Evolutionary conservation across 495 filamentous ascomycete genomes (phyloP).

Genomic region (Neurospora tetraspora): DNA sequence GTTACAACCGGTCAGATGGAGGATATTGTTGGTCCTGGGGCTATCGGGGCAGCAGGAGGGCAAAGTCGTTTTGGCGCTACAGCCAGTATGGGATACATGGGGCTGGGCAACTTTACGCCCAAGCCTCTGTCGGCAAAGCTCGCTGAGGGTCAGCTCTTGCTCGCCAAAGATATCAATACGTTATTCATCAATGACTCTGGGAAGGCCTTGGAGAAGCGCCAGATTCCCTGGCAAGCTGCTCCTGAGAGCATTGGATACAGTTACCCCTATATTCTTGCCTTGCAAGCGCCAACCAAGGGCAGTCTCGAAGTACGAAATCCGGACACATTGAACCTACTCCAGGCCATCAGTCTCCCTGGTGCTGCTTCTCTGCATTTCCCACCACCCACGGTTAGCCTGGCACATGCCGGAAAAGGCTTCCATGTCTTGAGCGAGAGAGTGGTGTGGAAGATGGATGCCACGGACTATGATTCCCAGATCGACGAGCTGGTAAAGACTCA

Average conservation of each 20-base stretch:
- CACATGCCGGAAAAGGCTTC: slow-evolving; percentile 91
- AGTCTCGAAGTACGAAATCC: slow-evolving; percentile 87
- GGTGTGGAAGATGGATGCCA: slow-evolving; percentile 93
- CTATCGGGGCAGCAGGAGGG: slow-evolving; percentile 54
- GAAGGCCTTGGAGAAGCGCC: slow-evolving; percentile 69
- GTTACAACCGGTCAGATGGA: slow-evolving; percentile 57
- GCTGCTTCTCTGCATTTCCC: slow-evolving; percentile 85
- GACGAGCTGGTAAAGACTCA: slow-evolving; percentile 68
- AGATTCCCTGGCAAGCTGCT: slow-evolving; percentile 82
- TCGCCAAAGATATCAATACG: slow-evolving; percentile 94
- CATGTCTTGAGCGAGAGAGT: slow-evolving; percentile 77
- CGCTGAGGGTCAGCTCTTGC: slow-evolving; percentile 69
- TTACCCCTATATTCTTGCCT: slow-evolving; percentile 85
- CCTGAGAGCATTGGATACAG: slow-evolving; percentile 89
- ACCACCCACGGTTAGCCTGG: slow-evolving; percentile 81
- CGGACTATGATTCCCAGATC: slow-evolving; percentile 87
- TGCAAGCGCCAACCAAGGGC: slow-evolving; percentile 78
- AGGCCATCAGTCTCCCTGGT: slow-evolving; percentile 69
- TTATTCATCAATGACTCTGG: slow-evolving; percentile 80
- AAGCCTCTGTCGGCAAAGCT: slow-evolving; percentile 80
- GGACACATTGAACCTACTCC: slow-evolving; percentile 75
- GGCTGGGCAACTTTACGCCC: slow-evolving; percentile 79
- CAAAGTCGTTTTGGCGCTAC: slow-evolving; percentile 53
- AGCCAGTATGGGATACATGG: slow-evolving; percentile 89
- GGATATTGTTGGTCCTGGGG: slow-evolving; percentile 72